Evolutionary conservation across 2,329 filamentous ascomycete genomes (phyloP).

Genomic region (Ascochyta koolunga): DNA sequence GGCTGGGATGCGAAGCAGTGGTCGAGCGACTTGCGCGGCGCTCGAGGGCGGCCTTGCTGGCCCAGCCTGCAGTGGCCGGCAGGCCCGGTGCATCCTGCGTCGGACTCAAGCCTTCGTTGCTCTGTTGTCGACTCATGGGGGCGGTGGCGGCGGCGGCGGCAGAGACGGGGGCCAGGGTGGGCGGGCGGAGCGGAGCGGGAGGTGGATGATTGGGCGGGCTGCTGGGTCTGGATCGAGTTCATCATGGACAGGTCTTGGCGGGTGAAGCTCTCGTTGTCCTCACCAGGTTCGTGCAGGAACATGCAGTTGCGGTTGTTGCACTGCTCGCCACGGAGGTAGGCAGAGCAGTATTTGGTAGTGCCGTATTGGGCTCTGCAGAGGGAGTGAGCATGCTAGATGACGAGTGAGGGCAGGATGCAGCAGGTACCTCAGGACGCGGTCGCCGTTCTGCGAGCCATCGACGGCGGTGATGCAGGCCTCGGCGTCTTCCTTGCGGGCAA

Average conservation of each 20-base stretch:
- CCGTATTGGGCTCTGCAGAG: conserved; percentile 70
- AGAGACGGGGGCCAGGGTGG: conserved; percentile 57
- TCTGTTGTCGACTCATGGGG: conserved; percentile 75
- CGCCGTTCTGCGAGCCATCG: conserved; percentile 89
- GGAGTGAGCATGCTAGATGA: conserved; percentile 23
- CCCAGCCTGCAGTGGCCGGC: conserved; percentile 93
- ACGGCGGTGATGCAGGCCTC: conserved; percentile 89
- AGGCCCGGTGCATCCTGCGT: conserved; percentile 79
- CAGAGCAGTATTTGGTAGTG: conserved; percentile 98
- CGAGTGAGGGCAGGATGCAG: background rate
- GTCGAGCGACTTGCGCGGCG: conserved; percentile 80
- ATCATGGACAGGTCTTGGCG: conserved; percentile 93
- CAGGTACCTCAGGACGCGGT: conserved; percentile 76
- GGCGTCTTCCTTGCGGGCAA: conserved; percentile 88
- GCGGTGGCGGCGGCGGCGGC: conserved; percentile 50
- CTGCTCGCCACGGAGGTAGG: conserved; percentile 90
- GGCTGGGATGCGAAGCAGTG: conserved; percentile 81
- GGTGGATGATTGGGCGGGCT: conserved; percentile 65
- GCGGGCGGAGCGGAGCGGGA: conserved; percentile 59
- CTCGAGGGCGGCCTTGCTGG: conserved; percentile 71
- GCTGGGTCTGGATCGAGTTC: conserved; percentile 83
- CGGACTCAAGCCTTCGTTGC: conserved; percentile 72
- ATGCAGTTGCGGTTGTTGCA: conserved; percentile 97
- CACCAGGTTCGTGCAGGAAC: conserved; percentile 97
- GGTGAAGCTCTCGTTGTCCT: conserved; percentile 96